Evolutionary conservation across 768 basidiomycete species (phyloP).

Genomic region (Agrocybe praecox): DNA sequence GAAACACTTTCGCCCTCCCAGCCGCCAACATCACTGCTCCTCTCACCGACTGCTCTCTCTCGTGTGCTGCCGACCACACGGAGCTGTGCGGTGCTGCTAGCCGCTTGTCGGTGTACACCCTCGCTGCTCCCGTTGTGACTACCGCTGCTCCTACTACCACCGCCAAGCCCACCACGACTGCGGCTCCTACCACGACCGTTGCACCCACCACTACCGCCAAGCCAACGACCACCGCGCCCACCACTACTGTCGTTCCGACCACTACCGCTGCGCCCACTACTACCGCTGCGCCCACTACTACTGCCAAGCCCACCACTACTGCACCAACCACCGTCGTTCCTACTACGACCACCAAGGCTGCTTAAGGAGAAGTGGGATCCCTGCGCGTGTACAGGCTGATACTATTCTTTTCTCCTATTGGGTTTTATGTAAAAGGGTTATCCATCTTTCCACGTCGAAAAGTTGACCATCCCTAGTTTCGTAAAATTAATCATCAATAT

Average conservation of each 20-base stretch:
- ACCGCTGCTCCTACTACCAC: neutral
- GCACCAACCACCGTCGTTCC: neutral
- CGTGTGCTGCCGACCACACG: conserved; percentile 13
- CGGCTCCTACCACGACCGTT: neutral
- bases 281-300: neutral
- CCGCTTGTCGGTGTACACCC: conserved; percentile 8
- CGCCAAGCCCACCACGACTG: neutral
- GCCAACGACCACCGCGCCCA: neutral
- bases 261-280: neutral
- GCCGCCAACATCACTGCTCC: conserved; percentile 10
- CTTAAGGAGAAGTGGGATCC: no score
- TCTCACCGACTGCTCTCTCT: conserved; percentile 3
- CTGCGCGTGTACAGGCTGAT: no score
- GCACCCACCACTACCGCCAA: neutral
- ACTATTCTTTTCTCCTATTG: neutral
- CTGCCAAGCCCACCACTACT: neutral
- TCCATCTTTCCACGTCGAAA: no score
- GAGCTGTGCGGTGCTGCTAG: conserved; percentile 16
- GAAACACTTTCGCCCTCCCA: conserved; percentile 3
- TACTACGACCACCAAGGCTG: neutral
- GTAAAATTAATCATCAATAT: no score
- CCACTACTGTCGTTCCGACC: neutral
- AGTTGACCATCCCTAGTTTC: no score
- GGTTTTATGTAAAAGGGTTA: neutral
- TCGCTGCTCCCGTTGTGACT: neutral